A percentile compares a stretch with the other conserved stretches of the same genome.
These are phyloP conservation scores for Arthrobotrys sinensis DNA, from an alignment of 2,329 filamentous ascomycete species.

Conservation along the genomic window DNA sequence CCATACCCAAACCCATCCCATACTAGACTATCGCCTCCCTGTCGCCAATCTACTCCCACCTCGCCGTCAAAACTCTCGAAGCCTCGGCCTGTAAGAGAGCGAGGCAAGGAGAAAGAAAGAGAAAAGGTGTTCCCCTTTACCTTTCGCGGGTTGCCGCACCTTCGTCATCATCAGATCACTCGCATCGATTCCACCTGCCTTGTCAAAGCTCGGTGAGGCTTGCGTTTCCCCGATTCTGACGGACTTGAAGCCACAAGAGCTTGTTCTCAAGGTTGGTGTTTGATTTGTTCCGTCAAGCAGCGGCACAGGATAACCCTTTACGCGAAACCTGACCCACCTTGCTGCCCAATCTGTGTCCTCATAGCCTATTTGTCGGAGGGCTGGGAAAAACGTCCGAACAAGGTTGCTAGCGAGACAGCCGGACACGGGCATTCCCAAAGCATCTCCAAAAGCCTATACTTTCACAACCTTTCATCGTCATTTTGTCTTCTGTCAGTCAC, in stretches of 20 bases:
- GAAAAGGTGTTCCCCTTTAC: neutral
- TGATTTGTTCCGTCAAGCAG: conserved; percentile 53
- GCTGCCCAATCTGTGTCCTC: conserved; percentile 34
- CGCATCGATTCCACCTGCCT: conserved; percentile 38
- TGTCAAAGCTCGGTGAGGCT: conserved; percentile 41
- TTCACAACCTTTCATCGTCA: conserved; percentile 14
- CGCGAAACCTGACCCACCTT: conserved; percentile 43
- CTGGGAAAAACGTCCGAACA: conserved; percentile 41
- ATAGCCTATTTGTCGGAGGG: conserved; percentile 46
- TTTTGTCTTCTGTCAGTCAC: conserved; percentile 15
- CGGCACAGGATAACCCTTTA: conserved; percentile 40
- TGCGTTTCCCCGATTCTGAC: conserved; percentile 47
- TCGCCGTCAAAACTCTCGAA: neutral
- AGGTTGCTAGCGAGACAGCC: conserved; percentile 35
- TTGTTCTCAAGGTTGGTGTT: conserved; percentile 50
- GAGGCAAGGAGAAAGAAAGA: neutral
- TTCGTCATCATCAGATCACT: conserved; percentile 29
- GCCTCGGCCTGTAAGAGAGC: conserved; percentile 11
- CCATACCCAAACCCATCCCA: conserved; percentile 1
- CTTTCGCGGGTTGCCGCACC: conserved; percentile 22
- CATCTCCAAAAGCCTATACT: conserved; percentile 28
- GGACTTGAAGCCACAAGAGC: conserved; percentile 31
- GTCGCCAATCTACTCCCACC: conserved; percentile 21
- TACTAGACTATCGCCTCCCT: conserved; percentile 10
- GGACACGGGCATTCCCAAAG: conserved; percentile 34